Evolutionary conservation across 495 filamentous ascomycete species (phyloP).

Genomic region (Podospora comata): DNA sequence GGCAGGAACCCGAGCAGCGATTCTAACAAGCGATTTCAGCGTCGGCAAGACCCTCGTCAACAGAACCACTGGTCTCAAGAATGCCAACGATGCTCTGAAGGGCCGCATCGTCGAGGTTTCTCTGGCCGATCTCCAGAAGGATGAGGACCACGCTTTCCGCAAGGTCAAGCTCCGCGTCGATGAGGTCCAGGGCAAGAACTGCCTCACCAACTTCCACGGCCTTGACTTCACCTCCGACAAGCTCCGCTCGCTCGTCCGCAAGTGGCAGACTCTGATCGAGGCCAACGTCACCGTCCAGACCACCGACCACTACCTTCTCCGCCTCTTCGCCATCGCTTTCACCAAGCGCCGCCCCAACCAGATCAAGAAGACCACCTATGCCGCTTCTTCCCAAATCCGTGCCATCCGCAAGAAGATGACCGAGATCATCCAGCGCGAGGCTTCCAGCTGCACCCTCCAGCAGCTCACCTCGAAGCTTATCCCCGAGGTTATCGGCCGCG

Average conservation of each 20-base stretch:
- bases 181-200: conserved; percentile 99
- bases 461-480: conserved; percentile 98
- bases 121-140: conserved; percentile 96
- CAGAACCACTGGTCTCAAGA: conserved; percentile 98
- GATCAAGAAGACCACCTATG: conserved; percentile 99
- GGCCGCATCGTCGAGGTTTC: conserved; percentile 98
- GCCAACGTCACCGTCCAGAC: conserved; percentile 99
- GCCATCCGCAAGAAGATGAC: conserved; percentile 99
- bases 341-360: conserved; percentile 98
- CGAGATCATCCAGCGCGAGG: conserved; percentile 97
- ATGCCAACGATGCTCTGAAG: conserved; percentile 98
- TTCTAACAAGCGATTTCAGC: conserved; percentile 53
- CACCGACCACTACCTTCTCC: conserved; percentile 97
- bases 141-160: conserved; percentile 98
- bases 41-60: conserved; percentile 99
- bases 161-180: conserved; percentile 99
- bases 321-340: conserved; percentile 97
- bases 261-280: conserved; percentile 99
- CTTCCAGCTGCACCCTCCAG: conserved; percentile 83
- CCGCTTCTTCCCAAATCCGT: conserved; percentile 90
- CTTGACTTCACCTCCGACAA: conserved; percentile 99
- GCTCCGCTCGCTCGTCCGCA: conserved; percentile 95
- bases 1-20: conserved; percentile 15
- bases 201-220: conserved; percentile 99
- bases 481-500: conserved; percentile 96